These are phyloP conservation scores for Apiospora koreana DNA, from an alignment of 2,329 filamentous ascomycete species.

Conservation along the genomic window DNA sequence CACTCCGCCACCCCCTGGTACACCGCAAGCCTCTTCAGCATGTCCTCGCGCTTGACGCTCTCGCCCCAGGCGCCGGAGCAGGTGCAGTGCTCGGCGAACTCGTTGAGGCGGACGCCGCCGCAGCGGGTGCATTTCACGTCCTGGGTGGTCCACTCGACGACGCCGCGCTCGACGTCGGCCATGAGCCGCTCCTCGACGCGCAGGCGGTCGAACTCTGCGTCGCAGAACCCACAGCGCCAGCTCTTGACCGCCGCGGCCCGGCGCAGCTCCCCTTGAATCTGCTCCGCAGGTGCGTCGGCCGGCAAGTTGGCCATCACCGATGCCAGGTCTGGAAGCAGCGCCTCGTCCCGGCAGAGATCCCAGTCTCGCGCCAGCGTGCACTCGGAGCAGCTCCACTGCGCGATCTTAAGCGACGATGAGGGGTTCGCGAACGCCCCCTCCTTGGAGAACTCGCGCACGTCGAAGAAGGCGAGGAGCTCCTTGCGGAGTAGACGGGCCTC, in stretches of 20 bases:
- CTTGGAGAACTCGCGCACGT: slow-evolving; percentile 89
- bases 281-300: slow-evolving; percentile 12
- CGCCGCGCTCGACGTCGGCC: slow-evolving; percentile 70
- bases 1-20: slow-evolving; percentile 74
- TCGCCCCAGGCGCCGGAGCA: slow-evolving; percentile 86
- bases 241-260: slow-evolving; percentile 39
- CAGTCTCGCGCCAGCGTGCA: slow-evolving; percentile 89
- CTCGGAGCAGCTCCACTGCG: slow-evolving; percentile 81
- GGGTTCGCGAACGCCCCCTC: slow-evolving; percentile 90
- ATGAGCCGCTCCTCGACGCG: slow-evolving; percentile 83
- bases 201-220: slow-evolving; percentile 73
- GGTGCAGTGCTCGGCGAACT: slow-evolving; percentile 95
- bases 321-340: slow-evolving; percentile 62
- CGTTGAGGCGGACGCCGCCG: slow-evolving; percentile 77
- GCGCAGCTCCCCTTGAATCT: slow-evolving; percentile 20
- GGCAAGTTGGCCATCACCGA: slow-evolving; percentile 20
- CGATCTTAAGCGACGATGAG: slow-evolving; percentile 69
- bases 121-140: slow-evolving; percentile 79
- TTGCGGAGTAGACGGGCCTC: slow-evolving; percentile 88
- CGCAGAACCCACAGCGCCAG: slow-evolving; percentile 80
- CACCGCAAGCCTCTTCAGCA: slow-evolving; percentile 66
- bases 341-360: slow-evolving; percentile 88
- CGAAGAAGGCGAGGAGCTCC: slow-evolving; percentile 85
- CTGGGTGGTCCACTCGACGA: slow-evolving; percentile 83
- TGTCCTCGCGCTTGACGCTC: slow-evolving; percentile 66